Percentiles rank a stretch among this genome's conserved stretches.
Evolutionary conservation across 768 basidiomycete species (phyloP).

Genomic region (Psilocybe sp.): DNA sequence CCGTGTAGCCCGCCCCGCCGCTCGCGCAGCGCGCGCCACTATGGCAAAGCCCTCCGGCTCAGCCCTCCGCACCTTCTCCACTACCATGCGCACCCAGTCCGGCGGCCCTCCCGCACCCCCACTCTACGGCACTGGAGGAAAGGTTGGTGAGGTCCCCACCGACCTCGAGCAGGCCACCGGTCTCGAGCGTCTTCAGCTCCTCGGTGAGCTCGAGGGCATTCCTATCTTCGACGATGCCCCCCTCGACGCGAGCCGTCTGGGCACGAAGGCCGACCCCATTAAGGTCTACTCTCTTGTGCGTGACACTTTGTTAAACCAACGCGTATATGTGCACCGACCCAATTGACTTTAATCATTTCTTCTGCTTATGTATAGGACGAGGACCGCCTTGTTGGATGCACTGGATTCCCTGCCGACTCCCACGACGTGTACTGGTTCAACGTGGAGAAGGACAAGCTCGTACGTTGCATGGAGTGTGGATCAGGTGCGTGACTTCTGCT

Average conservation of each 20-base stretch:
- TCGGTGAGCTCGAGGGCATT: constrained; percentile 85
- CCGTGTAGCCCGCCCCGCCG: constrained; percentile 43
- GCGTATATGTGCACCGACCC: neutral
- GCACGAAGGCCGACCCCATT: constrained; percentile 86
- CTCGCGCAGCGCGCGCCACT: constrained; percentile 35
- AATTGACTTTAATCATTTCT: constrained; percentile 2
- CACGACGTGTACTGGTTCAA: constrained; percentile 91
- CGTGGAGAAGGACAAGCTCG: constrained; percentile 59
- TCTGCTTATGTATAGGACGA: constrained; percentile 49
- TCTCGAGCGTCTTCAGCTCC: constrained; percentile 91
- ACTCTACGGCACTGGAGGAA: constrained; percentile 70
- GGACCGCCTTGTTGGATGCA: constrained; percentile 89
- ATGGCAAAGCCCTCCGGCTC: constrained; percentile 26
- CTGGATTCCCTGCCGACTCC: constrained; percentile 91
- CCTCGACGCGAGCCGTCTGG: constrained; percentile 79
- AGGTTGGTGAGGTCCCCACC: constrained; percentile 73
- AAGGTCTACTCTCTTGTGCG: constrained; percentile 84
- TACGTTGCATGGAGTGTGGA: constrained; percentile 91
- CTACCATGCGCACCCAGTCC: constrained; percentile 52
- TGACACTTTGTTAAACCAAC: constrained; percentile 5
- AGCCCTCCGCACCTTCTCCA: constrained; percentile 56
- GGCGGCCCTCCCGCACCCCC: constrained; percentile 57
- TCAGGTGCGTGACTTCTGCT: constrained; percentile 57
- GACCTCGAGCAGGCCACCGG: constrained; percentile 92
- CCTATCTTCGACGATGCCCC: constrained; percentile 88